A percentile compares a stretch with the other conserved stretches of the same genome.
Evolutionary conservation across 2,329 filamentous ascomycete genomes (phyloP).

Genomic region (Ophiobolus disseminans): DNA sequence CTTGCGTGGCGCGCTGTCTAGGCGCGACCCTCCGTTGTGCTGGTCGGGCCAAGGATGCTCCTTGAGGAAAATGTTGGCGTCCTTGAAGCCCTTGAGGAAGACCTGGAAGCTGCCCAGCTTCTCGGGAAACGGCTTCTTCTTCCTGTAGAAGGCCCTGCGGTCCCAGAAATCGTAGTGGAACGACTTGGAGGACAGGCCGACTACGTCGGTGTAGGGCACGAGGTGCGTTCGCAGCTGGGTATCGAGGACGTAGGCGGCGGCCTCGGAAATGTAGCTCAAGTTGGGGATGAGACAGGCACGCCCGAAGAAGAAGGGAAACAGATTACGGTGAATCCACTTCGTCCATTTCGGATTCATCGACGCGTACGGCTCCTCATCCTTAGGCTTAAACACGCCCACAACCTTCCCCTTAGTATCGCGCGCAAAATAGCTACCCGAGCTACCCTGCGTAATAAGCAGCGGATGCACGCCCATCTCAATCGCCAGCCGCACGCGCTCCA

Average conservation of each 20-base stretch:
- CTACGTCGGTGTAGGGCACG: conserved; percentile 95
- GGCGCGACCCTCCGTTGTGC: conserved; percentile 70
- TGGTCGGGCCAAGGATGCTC: conserved; percentile 98
- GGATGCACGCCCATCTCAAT: conserved; percentile 93
- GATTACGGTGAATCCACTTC: conserved; percentile 97
- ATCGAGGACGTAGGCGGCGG: conserved; percentile 94
- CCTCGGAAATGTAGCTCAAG: conserved; percentile 96
- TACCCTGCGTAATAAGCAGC: conserved; percentile 95
- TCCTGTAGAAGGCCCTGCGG: conserved; percentile 83
- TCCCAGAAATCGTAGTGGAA: conserved; percentile 99
- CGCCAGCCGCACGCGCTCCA: conserved; percentile 87
- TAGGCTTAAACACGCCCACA: conserved; percentile 97
- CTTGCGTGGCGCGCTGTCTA: conserved; percentile 70
- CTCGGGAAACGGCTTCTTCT: conserved; percentile 82
- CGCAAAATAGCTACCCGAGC: conserved; percentile 97
- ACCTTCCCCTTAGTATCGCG: conserved; percentile 90
- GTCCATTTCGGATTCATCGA: conserved; percentile 99
- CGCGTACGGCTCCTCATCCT: conserved; percentile 97
- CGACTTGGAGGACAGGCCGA: conserved; percentile 91
- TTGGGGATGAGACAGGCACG: conserved; percentile 96
- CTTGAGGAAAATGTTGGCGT: conserved; percentile 92
- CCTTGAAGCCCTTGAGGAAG: conserved; percentile 95
- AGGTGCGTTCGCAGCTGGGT: conserved; percentile 86
- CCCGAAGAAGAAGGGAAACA: conserved; percentile 97
- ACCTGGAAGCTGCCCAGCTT: conserved; percentile 98